These are phyloP conservation scores for Triadica sebifera DNA, from an alignment of 345 rosid genomes.

Conservation along the genomic window DNA sequence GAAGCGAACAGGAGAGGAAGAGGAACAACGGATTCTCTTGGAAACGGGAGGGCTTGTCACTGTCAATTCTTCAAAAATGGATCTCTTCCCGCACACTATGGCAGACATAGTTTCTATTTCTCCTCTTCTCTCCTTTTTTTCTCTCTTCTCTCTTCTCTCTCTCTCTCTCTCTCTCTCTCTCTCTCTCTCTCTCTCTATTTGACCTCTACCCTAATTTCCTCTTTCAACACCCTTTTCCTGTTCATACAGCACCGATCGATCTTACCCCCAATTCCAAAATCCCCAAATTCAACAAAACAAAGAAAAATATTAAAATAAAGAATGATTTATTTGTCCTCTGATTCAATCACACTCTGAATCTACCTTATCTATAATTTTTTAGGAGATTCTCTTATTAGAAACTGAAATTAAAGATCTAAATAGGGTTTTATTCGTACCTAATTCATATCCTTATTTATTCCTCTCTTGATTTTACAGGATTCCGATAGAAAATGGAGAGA, in stretches of 20 bases:
- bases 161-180: neutral
- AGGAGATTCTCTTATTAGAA: neutral
- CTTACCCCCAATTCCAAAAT: neutral
- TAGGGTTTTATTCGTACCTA: neutral
- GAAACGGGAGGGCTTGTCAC: conserved; percentile 52
- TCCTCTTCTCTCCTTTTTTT: conserved; percentile 8
- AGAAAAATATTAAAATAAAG: neutral
- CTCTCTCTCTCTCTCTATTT: neutral
- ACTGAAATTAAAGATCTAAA: neutral
- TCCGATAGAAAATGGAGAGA: neutral
- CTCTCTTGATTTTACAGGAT: no score
- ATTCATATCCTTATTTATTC: conserved; percentile 2
- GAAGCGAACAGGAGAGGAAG: conserved; percentile 56
- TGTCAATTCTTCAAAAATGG: conserved; percentile 71
- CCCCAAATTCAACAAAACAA: conserved; percentile 1
- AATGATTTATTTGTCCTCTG: no score
- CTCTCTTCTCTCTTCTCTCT: conserved; percentile 2
- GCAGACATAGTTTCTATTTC: conserved; percentile 84
- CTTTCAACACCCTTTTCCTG: conserved; percentile 9
- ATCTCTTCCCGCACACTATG: conserved; percentile 91
- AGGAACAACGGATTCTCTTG: conserved; percentile 65
- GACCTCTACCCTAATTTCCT: conserved; percentile 14
- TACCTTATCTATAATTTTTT: neutral
- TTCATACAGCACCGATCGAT: conserved; percentile 18
- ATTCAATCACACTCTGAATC: neutral